Evolutionary conservation across 495 filamentous ascomycete genomes (phyloP), one percentile per base, ranked within the genome.

Genomic region (Penicillium taxi): DNA sequence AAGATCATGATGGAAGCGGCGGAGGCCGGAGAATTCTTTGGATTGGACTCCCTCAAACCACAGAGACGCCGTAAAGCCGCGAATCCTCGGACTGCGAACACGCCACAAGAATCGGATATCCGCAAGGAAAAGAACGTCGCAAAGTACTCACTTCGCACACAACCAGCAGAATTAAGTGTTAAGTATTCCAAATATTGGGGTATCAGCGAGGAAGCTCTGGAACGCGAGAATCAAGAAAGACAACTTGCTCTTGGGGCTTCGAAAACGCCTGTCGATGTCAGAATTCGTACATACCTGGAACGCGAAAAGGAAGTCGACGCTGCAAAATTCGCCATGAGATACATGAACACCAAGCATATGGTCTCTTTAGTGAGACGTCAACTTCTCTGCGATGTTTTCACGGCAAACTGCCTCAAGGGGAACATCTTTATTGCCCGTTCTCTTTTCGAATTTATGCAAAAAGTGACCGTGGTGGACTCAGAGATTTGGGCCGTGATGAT

Each of bases 1-100:
- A 49, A 59, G 2, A 48, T 50, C 1, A 66, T 67, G 62, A 59
- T 66, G 45, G 62, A 64, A 25, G 59, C 59, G 6, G 66, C 66
- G 5, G 66, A 67, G 35, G 58, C 60, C 2, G 66, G 62, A 2
- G 61, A 66, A 19, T 69, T 64, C 23, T 55, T 50, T 41, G 57
- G 64, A 0, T 21, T 66, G 32, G 59, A 56, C 3, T 63, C 62
- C 17, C 47, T 64, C 35, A 69, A 63, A 24, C 8, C 9, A 8
- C 15, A 17, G 12, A 39, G 13, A 5, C n/a, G 5, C 12, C 14
- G 6, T 24, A 6, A 24, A 6, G 22, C 6, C 6, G 22, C 22
- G 22, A 24, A 11, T 11, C 22, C 22, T 11, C 22, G 22, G 22
- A 24, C 22, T n/a, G n/a, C n/a, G n/a, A n/a, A n/a, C n/a, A 12